Evolutionary conservation across 257 asterid species (phyloP).

Genomic region (Petunia secreta): DNA sequence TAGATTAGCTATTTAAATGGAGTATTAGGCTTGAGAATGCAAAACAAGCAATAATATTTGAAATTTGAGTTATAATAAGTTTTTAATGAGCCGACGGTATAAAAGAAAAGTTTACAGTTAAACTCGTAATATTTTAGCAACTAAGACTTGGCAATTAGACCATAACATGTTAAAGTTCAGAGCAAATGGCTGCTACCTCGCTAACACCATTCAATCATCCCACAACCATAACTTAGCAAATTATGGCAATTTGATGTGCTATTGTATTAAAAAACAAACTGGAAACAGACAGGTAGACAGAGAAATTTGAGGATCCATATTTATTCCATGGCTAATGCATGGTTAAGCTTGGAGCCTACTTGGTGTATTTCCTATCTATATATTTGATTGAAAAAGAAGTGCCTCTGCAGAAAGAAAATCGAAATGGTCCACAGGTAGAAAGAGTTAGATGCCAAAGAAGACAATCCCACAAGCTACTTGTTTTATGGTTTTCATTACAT

Average conservation of each 20-base stretch:
- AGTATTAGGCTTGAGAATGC: no score
- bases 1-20: no score
- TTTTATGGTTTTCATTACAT: conserved; percentile 59
- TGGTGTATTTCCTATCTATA: conserved; percentile 41
- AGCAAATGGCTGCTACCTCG: background rate
- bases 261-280: background rate
- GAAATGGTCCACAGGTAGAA: conserved; percentile 51
- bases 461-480: conserved; percentile 66
- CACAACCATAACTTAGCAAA: background rate
- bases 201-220: background rate
- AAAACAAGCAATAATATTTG: no score
- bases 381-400: conserved; percentile 28
- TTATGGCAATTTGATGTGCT: background rate
- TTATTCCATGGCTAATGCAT: conserved; percentile 35
- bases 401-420: conserved; percentile 11
- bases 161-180: background rate
- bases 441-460: conserved; percentile 49
- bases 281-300: background rate
- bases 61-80: no score
- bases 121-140: no score
- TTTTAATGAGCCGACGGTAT: no score
- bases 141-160: no score
- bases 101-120: no score
- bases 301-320: background rate
- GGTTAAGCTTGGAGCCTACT: conserved; percentile 40